Evolutionary conservation across 2,329 filamentous ascomycete genomes (phyloP), one percentile per base, ranked within the genome.

Genomic region (Fusarium sp.): DNA sequence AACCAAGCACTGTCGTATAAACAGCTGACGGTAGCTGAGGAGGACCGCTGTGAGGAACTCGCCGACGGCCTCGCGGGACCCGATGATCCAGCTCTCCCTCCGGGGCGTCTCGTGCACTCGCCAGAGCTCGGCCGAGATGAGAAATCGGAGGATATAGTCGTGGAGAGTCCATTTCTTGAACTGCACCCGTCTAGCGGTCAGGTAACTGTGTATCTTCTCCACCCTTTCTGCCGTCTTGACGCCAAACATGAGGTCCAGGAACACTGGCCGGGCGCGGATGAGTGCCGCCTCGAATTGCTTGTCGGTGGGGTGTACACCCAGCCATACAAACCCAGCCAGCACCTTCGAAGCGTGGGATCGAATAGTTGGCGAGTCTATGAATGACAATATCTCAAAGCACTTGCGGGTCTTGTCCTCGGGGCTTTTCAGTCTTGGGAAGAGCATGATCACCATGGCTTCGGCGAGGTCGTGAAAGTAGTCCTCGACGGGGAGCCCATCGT

Each of bases 71-170:
- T 69, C 59, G 13, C 50, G 22, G 2, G 69, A 62, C 3, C 70
- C 74, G 27, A 80, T 68, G 6, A 50, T 54, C 79, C 79, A 80
- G 11, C 59, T 59, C 18, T 29, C 35, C 16, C 66, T 69, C 10
- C 76, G 77, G 9, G 69, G 67, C 16, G 66, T 71, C 63, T 69
- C 65, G 59, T 79, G 71, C 20, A 65, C 66, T 3, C 79, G 75
- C 76, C 79, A 81, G 16, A 79, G 54, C 59, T 80, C 79, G 6
- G 58, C 63, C 25, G 66, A 63, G 11, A 80, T 20, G 29, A 80
- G 72, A 59, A 80, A 81, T 18, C 70, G 74, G 18, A 80, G 29
- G 29, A 75, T 56, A 13, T 71, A 66, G 20, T 79, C 61, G 4
- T 56, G 10, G 4, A 77, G 50, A 5, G 31, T n/a, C 74, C 75